phyloP scores from a whole-genome alignment of 164 flowering plant species.

The Vitis vinifera region DNA sequence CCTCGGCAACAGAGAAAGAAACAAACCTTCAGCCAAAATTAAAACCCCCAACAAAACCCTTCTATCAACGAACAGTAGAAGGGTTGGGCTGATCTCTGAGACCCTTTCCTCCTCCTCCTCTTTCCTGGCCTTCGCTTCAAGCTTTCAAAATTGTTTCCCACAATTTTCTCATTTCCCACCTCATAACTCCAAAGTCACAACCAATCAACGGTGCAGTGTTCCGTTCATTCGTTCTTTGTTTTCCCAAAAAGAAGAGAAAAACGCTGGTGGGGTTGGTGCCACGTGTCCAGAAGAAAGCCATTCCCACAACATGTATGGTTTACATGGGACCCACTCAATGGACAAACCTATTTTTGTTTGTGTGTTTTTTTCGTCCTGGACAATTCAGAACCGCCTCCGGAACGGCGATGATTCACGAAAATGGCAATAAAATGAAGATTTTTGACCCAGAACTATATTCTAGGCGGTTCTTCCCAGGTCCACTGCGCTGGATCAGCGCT shows the following conservation, averaged over 20 bases:
- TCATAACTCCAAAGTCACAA: neutral
- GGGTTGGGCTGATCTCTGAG: neutral
- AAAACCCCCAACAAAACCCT: constrained; percentile 1
- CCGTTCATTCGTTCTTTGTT: neutral
- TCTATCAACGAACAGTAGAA: neutral
- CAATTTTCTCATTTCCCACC: constrained; percentile 24
- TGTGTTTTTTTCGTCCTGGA: too few relatives aligned
- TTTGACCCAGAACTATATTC: neutral
- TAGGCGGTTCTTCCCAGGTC: constrained; percentile 12
- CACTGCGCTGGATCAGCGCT: constrained; percentile 39
- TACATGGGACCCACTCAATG: neutral
- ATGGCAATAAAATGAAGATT: neutral
- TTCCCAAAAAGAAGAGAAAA: neutral
- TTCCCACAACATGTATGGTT: neutral
- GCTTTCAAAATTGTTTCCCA: constrained; percentile 19
- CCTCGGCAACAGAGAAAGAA: constrained; percentile 9
- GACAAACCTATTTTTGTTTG: neutral
- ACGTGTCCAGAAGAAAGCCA: constrained; percentile 10
- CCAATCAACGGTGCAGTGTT: neutral
- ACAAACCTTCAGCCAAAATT: neutral
- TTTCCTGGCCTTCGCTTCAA: neutral
- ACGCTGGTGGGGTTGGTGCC: constrained; percentile 12
- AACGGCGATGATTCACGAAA: too few relatives aligned
- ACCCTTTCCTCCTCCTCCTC: neutral
- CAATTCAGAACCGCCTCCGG: neutral